Evolutionary conservation across 2,329 filamentous ascomycete species (phyloP).

Genomic region (Talaromyces pinophilus): DNA sequence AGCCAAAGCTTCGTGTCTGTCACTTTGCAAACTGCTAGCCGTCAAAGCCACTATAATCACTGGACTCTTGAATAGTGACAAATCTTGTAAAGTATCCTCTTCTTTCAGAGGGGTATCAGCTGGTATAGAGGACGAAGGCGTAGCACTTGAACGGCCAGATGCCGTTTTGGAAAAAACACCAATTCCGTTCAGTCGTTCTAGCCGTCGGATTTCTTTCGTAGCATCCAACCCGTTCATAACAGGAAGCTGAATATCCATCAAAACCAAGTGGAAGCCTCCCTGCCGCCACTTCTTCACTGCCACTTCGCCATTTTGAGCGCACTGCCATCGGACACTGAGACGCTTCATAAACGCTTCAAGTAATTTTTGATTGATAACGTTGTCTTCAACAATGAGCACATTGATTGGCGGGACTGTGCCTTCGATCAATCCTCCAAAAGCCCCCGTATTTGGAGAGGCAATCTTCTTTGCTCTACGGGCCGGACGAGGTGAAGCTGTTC

Average conservation of each 20-base stretch:
- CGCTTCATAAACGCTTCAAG: conserved; percentile 95
- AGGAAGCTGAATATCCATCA: conserved; percentile 98
- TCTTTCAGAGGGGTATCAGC: conserved; percentile 33
- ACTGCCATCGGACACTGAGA: conserved; percentile 93
- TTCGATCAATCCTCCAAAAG: conserved; percentile 68
- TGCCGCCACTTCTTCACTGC: conserved; percentile 90
- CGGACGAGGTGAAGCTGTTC: conserved; percentile 53
- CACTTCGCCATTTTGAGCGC: conserved; percentile 92
- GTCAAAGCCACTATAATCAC: conserved; percentile 98
- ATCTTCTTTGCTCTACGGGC: conserved; percentile 39
- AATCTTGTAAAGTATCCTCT: conserved; percentile 41
- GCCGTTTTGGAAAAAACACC: conserved; percentile 80
- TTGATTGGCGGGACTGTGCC: conserved; percentile 91
- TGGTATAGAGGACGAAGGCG: conserved; percentile 29
- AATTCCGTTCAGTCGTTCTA: conserved; percentile 89
- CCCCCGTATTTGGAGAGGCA: conserved; percentile 36
- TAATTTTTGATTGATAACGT: conserved; percentile 93
- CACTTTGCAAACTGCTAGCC: conserved; percentile 89
- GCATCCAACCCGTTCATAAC: conserved; percentile 96
- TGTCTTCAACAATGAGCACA: conserved; percentile 96
- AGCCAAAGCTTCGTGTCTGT: conserved; percentile 89
- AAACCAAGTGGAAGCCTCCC: conserved; percentile 90
- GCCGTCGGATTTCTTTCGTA: conserved; percentile 86
- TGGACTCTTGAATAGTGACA: conserved; percentile 80
- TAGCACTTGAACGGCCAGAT: conserved; percentile 53